Evolutionary conservation across 2,329 filamentous ascomycete genomes (phyloP).

Genomic region (Alternaria sp.): DNA sequence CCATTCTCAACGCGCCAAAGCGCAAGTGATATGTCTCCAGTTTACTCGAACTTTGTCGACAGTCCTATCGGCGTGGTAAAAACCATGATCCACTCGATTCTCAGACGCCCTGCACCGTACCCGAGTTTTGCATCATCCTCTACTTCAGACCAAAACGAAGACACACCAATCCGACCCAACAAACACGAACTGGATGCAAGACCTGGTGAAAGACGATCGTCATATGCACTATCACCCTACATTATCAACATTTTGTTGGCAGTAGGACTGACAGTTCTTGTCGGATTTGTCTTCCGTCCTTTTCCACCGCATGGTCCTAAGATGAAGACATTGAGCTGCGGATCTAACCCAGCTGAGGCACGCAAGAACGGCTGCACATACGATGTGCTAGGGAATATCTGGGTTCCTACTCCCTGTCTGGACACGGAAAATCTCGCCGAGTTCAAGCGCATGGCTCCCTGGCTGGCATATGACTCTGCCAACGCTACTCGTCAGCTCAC

Average conservation of each 20-base stretch:
- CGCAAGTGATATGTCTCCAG: neutral
- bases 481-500: conserved; percentile 13
- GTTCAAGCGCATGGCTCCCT: neutral
- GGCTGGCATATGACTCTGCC: conserved; percentile 9
- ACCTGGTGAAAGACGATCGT: neutral
- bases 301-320: conserved; percentile 8
- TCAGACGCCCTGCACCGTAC: neutral
- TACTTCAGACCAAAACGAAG: neutral
- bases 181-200: neutral
- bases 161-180: neutral
- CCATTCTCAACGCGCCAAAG: neutral
- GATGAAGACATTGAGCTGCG: conserved; percentile 15
- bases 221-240: neutral
- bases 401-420: neutral
- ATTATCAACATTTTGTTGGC: conserved; percentile 3
- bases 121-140: neutral
- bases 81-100: neutral
- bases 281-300: conserved; percentile 5
- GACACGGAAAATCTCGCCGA: neutral
- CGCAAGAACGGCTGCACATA: neutral
- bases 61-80: neutral
- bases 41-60: neutral
- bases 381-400: neutral
- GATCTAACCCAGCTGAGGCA: neutral
- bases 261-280: conserved; percentile 10